Percentiles rank a stretch among this genome's conserved stretches.
Conservation (phyloP, 73 alveolate species). For the Symbiodinium natans region DNA sequence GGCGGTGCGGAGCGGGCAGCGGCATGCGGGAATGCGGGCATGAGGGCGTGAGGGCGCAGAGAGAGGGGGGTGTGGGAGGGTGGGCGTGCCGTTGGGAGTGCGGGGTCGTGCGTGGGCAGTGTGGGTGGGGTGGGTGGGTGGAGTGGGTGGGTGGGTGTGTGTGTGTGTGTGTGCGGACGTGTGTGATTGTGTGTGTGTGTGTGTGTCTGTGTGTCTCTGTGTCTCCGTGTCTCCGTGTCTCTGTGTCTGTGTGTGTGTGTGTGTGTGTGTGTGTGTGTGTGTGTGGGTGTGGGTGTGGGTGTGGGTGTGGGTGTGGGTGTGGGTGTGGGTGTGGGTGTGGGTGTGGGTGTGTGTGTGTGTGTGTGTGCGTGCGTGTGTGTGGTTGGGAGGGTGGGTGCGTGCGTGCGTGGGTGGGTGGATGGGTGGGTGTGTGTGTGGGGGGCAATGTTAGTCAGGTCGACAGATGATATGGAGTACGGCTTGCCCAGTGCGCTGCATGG, state of each 20-base stretch:
- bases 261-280: not conserved
- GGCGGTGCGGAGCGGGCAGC: too few species aligned
- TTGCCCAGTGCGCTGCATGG: conserved; percentile 32
- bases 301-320: not conserved
- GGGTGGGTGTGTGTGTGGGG: conserved; percentile 3
- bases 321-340: not conserved
- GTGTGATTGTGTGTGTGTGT: too few species aligned
- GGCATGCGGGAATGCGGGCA: not conserved
- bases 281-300: not conserved
- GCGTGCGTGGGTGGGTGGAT: conserved; percentile 1
- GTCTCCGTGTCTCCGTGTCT: too few species aligned
- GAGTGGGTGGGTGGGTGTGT: too few species aligned
- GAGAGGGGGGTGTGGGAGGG: too few species aligned
- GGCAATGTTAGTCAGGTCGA: conserved; percentile 2
- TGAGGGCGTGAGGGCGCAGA: not conserved
- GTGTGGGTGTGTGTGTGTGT: conserved; percentile 3
- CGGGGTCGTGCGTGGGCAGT: too few species aligned
- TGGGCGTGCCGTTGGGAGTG: too few species aligned
- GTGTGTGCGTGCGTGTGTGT: conserved; percentile 1
- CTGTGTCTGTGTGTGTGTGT: too few species aligned
- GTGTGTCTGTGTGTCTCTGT: too few species aligned
- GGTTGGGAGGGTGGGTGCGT: not conserved
- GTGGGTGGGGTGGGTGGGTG: too few species aligned
- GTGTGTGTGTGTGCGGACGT: too few species aligned
- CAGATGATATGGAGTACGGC: conserved; percentile 84